A percentile compares a stretch with the other conserved stretches of the same genome.
These are phyloP conservation scores for Alopecurus myosuroides DNA, from an alignment of 176 grass and related monocot genomes.

Conservation along the genomic window DNA sequence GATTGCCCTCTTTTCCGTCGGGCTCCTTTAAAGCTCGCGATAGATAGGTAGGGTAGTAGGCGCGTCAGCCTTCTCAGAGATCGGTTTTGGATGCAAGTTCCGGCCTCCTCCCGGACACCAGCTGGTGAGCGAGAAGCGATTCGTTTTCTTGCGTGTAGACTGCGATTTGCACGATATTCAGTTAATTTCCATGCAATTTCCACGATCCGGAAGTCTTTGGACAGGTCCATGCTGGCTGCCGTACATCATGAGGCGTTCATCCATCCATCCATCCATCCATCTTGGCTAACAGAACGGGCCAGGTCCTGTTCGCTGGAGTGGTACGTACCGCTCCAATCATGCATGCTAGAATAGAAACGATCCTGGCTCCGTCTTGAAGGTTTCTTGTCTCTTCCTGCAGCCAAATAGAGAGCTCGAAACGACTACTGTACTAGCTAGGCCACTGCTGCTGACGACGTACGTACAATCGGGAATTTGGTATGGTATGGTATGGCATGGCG, in stretches of 20 bases:
- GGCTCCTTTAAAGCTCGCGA: not conserved
- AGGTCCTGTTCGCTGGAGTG: not conserved
- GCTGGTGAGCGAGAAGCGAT: not conserved
- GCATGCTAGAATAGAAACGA: not conserved
- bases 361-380: not conserved
- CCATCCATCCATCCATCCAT: no score
- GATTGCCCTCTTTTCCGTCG: not conserved
- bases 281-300: not conserved
- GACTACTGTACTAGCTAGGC: no score
- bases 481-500: not conserved
- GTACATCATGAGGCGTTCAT: not conserved
- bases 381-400: constrained; percentile 21
- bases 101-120: not conserved
- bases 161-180: no score
- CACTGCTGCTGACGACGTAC: constrained; percentile 16
- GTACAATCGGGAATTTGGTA: no score
- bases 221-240: not conserved
- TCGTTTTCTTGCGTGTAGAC: not conserved
- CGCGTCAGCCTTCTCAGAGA: constrained; percentile 31
- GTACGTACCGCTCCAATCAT: constrained; percentile 44
- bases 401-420: constrained; percentile 1
- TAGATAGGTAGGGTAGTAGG: no score
- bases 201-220: not conserved
- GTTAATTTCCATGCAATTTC: no score
- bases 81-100: not conserved